Percentiles rank a stretch among this genome's conserved stretches.
These are phyloP conservation scores for Bruguiera parviflora DNA, from an alignment of 345 rosid species.

Conservation along the genomic window DNA sequence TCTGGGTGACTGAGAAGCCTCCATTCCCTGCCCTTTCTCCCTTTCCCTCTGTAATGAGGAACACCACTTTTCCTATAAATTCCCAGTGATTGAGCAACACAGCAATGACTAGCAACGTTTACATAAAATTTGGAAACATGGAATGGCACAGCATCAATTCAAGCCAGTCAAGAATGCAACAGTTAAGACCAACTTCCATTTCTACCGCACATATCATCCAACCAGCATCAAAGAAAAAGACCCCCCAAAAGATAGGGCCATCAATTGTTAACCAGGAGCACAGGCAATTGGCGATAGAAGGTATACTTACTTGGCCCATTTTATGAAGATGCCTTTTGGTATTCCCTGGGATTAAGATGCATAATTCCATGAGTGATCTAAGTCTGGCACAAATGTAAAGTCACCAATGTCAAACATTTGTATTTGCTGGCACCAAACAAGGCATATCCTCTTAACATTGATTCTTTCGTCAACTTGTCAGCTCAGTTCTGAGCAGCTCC, in stretches of 20 bases:
- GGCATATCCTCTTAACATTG: too few relatives aligned
- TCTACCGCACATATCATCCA: not conserved
- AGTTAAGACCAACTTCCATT: not conserved
- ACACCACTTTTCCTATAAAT: too few relatives aligned
- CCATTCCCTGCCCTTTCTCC: too few relatives aligned
- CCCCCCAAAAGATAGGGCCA: not conserved
- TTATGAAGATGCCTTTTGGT: slow-evolving; percentile 50
- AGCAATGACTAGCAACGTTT: too few relatives aligned
- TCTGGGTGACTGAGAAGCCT: too few relatives aligned
- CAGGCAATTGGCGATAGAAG: not conserved
- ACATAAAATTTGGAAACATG: too few relatives aligned
- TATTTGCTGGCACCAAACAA: not conserved
- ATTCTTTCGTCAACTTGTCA: too few relatives aligned
- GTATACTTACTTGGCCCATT: slow-evolving; percentile 32
- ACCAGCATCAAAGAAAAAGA: not conserved
- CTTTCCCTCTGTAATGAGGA: too few relatives aligned
- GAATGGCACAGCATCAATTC: not conserved
- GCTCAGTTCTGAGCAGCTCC: too few relatives aligned
- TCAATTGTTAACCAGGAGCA: too few relatives aligned
- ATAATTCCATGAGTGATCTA: slow-evolving; percentile 83
- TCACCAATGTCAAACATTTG: slow-evolving; percentile 4
- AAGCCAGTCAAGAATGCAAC: not conserved
- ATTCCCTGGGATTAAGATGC: slow-evolving; percentile 78
- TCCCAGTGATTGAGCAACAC: too few relatives aligned
- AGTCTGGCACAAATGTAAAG: slow-evolving; percentile 47